phyloP scores from a whole-genome alignment of 2,329 filamentous ascomycete genomes.

The Tolypocladium amazonense region DNA sequence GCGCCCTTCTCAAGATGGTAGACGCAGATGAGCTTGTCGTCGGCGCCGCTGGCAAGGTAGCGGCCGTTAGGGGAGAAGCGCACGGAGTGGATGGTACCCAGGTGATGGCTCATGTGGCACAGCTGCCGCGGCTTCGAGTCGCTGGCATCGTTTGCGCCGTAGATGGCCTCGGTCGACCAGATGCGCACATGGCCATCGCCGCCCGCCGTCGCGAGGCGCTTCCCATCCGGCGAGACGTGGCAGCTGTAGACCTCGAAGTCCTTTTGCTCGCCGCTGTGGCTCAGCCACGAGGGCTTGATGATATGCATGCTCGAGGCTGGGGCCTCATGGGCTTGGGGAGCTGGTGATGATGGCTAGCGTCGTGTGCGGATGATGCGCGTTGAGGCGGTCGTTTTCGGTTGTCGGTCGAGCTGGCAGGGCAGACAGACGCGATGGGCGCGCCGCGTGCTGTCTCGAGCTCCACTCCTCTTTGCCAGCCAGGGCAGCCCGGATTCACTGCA shows the following conservation, averaged over 20 bases:
- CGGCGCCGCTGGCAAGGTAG: conserved; percentile 91
- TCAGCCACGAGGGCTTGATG: conserved; percentile 93
- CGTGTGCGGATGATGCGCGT: background rate
- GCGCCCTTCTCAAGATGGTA: conserved; percentile 82
- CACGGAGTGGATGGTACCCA: conserved; percentile 93
- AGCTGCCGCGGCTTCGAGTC: conserved; percentile 81
- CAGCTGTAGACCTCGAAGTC: conserved; percentile 98
- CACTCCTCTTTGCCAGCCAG: background rate
- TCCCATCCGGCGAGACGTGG: conserved; percentile 90
- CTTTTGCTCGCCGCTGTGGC: conserved; percentile 93
- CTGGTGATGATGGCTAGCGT: background rate
- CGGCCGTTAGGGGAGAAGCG: conserved; percentile 92
- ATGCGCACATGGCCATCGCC: conserved; percentile 96
- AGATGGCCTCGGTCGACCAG: conserved; percentile 93
- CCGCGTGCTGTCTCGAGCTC: background rate
- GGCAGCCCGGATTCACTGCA: background rate
- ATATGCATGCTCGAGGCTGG: conserved; percentile 52
- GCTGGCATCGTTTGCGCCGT: conserved; percentile 61
- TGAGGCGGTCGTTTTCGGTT: background rate
- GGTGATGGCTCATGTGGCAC: conserved; percentile 96
- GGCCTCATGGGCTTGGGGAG: conserved; percentile 3
- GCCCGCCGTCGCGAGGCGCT: conserved; percentile 82
- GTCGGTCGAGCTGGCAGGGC: background rate
- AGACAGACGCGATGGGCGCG: background rate
- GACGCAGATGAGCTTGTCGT: conserved; percentile 98